Evolutionary conservation across 371 early-diverging fungal genomes (phyloP).

Genomic region (Syncephalis plumigaleata): DNA sequence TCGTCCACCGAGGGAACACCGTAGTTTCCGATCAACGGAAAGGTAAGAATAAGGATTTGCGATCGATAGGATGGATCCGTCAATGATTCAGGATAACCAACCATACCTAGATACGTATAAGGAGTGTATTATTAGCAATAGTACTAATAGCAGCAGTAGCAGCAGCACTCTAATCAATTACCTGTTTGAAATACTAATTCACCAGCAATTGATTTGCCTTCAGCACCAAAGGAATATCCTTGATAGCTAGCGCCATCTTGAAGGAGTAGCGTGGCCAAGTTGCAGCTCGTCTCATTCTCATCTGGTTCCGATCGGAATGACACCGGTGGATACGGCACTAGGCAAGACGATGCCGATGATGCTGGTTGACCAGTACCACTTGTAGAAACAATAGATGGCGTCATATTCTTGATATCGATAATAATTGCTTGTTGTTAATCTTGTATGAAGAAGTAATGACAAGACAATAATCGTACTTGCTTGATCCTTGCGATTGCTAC

Average conservation of each 20-base stretch:
- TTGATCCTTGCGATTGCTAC: too few species aligned
- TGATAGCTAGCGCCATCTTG: constrained; percentile 73
- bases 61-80: constrained; percentile 92
- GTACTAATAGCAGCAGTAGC: background rate
- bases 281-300: constrained; percentile 19
- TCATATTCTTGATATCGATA: too few species aligned
- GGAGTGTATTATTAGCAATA: background rate
- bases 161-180: constrained; percentile 13
- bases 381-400: too few species aligned
- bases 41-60: constrained; percentile 90
- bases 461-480: too few species aligned
- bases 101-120: constrained; percentile 38
- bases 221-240: constrained; percentile 89
- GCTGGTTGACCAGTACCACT: too few species aligned
- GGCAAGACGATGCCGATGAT: too few species aligned
- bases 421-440: too few species aligned
- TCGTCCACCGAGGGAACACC: constrained; percentile 78
- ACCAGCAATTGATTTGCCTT: constrained; percentile 69
- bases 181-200: constrained; percentile 97
- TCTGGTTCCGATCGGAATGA: too few species aligned
- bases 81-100: constrained; percentile 88
- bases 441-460: too few species aligned
- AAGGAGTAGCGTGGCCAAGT: constrained; percentile 48
- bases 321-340: too few species aligned
- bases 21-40: constrained; percentile 89